These are phyloP conservation scores for Cercospora nicotianae DNA, from an alignment of 2,329 filamentous ascomycete species.

Conservation along the genomic window DNA sequence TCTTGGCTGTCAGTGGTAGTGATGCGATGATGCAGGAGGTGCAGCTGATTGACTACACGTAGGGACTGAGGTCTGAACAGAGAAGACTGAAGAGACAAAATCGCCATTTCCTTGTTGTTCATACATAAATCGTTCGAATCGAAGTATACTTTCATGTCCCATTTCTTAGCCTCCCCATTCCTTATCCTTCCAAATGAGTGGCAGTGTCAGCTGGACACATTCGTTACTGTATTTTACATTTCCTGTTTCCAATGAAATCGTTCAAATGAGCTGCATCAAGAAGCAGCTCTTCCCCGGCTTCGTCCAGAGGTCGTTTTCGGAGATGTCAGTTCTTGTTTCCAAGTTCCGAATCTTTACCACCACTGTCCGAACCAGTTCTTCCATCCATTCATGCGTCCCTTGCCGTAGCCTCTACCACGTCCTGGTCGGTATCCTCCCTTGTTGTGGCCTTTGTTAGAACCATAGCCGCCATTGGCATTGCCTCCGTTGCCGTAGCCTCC, in stretches of 20 bases:
- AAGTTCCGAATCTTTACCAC: background rate
- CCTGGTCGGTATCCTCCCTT: background rate
- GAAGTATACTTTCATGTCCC: background rate
- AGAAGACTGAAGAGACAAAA: background rate
- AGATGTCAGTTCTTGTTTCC: background rate
- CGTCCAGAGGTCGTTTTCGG: background rate
- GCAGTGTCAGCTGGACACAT: background rate
- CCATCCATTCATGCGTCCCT: background rate
- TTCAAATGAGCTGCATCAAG: background rate
- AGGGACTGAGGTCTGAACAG: too few species aligned
- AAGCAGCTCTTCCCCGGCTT: background rate
- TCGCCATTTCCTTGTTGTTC: background rate
- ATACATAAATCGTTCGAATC: background rate
- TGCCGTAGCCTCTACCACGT: background rate
- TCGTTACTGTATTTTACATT: background rate
- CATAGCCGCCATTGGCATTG: background rate
- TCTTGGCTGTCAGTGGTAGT: background rate
- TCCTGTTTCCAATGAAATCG: background rate
- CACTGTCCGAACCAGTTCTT: background rate
- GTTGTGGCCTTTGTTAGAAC: background rate
- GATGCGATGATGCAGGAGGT: background rate
- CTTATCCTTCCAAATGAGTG: background rate
- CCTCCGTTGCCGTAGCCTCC: background rate
- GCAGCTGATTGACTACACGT: too few species aligned
- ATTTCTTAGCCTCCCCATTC: background rate